Evolutionary conservation across 2,329 filamentous ascomycete species (phyloP).

Genomic region (Sporothrix pseudoabietina): DNA sequence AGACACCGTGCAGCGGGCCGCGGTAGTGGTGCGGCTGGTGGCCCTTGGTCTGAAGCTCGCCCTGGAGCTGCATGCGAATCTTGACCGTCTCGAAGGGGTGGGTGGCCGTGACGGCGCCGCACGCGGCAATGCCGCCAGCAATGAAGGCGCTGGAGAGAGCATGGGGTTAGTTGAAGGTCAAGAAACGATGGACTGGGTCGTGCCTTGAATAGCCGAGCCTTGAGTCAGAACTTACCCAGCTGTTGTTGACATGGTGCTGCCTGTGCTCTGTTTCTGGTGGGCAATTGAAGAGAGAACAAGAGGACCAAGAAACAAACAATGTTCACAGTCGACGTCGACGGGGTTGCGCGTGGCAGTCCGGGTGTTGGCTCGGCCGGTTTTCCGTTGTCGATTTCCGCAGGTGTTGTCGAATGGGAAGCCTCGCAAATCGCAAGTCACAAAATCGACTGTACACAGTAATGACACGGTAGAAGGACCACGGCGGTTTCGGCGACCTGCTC

Average conservation of each 20-base stretch:
- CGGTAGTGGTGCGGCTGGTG: constrained; percentile 86
- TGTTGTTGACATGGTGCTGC: constrained; percentile 34
- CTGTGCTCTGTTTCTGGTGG: not conserved
- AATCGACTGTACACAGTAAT: not conserved
- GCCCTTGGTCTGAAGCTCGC: constrained; percentile 85
- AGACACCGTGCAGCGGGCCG: constrained; percentile 87
- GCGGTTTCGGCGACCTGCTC: constrained; percentile 28
- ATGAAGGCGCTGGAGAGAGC: constrained; percentile 71
- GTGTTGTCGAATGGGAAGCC: constrained; percentile 12
- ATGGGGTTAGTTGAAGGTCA: not conserved
- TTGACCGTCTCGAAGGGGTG: constrained; percentile 99
- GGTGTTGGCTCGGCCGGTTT: not conserved
- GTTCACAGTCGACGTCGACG: not conserved
- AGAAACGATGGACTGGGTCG: not conserved
- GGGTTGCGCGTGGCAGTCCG: not conserved
- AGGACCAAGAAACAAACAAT: not conserved
- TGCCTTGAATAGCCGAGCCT: not conserved
- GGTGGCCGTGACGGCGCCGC: constrained; percentile 94
- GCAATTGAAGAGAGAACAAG: not conserved
- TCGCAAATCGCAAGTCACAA: constrained; percentile 5
- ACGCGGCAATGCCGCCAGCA: constrained; percentile 93
- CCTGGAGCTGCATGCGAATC: constrained; percentile 95
- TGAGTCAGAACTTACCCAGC: constrained; percentile 29
- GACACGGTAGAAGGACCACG: not conserved
- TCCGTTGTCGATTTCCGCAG: not conserved